Conservation (phyloP, 2,329 filamentous ascomycete species). For the Plenodomus lindquistii region DNA sequence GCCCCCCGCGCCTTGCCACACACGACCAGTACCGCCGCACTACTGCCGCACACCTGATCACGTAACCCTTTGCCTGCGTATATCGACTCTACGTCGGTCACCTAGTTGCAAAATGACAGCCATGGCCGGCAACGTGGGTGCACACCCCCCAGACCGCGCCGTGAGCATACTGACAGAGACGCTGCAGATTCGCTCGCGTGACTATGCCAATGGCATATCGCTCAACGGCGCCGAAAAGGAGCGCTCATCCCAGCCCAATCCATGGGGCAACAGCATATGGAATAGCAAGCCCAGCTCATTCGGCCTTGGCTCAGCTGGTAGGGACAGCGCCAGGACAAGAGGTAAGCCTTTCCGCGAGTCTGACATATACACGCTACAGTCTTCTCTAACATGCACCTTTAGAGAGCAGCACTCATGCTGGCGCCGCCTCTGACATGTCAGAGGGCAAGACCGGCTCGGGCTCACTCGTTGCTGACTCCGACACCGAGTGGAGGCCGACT, state of each 20-base stretch:
- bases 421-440: constrained; percentile 36
- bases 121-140: constrained; percentile 39
- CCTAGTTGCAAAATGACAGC: constrained; percentile 31
- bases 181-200: constrained; percentile 34
- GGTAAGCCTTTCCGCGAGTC: constrained; percentile 18
- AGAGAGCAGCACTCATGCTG: constrained; percentile 37
- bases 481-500: constrained; percentile 66
- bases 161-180: background rate
- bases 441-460: constrained; percentile 69
- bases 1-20: constrained; percentile 19
- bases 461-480: constrained; percentile 69
- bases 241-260: constrained; percentile 28
- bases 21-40: constrained; percentile 8
- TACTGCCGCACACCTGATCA: constrained; percentile 6
- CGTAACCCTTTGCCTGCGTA: constrained; percentile 7
- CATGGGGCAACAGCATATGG: constrained; percentile 45
- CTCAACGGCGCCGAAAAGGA: constrained; percentile 36
- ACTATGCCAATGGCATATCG: constrained; percentile 32
- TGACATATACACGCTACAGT: no score
- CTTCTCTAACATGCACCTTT: no score
- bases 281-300: constrained; percentile 29
- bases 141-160: background rate
- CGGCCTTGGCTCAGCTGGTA: constrained; percentile 30
- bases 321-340: constrained; percentile 40
- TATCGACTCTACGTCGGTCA: constrained; percentile 21